Percentiles rank a stretch among this genome's conserved stretches.
Conservation (phyloP, 768 basidiomycete species). For the Mycena vitilis region DNA sequence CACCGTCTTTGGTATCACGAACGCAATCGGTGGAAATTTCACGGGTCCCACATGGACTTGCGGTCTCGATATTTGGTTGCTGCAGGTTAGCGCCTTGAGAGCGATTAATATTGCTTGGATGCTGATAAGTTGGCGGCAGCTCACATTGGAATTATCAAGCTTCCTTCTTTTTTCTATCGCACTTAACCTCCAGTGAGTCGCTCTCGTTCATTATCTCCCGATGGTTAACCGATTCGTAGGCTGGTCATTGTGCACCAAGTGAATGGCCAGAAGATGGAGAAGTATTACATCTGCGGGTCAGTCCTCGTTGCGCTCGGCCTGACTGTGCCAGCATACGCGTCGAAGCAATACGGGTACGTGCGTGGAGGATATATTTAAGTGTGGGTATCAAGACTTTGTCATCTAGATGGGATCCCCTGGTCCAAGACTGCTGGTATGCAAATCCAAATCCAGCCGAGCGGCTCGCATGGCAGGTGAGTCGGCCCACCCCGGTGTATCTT, state of each 20-base stretch:
- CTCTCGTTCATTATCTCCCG: neutral
- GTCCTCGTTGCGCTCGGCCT: constrained; percentile 27
- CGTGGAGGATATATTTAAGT: constrained; percentile 2
- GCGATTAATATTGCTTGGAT: neutral
- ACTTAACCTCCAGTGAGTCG: constrained; percentile 38
- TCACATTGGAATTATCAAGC: constrained; percentile 37
- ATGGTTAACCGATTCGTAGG: constrained; percentile 16
- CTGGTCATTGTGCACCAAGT: constrained; percentile 37
- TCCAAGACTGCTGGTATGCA: constrained; percentile 39
- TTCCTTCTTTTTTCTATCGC: constrained; percentile 39
- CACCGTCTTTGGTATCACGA: constrained; percentile 36
- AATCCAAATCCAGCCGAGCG: constrained; percentile 33
- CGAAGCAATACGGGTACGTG: constrained; percentile 39
- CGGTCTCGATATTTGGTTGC: constrained; percentile 37
- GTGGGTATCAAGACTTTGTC: neutral
- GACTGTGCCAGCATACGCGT: constrained; percentile 39
- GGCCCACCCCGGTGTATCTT: no score
- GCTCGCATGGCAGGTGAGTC: constrained; percentile 36
- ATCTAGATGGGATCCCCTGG: constrained; percentile 38
- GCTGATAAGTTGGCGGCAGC: neutral
- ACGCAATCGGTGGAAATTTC: constrained; percentile 35
- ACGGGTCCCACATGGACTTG: constrained; percentile 32
- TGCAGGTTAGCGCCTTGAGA: constrained; percentile 9
- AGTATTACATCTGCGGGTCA: constrained; percentile 35
- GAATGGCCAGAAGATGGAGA: constrained; percentile 37